Conservation (phyloP, 805 yeast species). For the Hanseniaspora nectarophila region DNA sequence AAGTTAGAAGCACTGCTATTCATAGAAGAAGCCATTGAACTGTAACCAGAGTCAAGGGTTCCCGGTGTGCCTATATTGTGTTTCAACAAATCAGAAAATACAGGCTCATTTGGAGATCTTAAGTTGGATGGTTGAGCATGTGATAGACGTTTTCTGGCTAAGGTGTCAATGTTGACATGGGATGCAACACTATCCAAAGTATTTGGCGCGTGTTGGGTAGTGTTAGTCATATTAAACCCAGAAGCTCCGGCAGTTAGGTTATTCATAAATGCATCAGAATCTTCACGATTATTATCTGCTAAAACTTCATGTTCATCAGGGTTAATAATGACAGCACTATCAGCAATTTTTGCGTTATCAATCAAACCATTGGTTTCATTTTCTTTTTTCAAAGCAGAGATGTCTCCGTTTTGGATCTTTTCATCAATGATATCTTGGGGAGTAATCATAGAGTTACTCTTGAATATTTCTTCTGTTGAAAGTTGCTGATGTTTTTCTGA, state of each 20-base stretch:
- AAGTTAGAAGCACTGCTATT: constrained; percentile 10
- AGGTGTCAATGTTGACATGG: constrained; percentile 41
- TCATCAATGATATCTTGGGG: constrained; percentile 9
- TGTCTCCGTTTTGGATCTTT: constrained; percentile 6
- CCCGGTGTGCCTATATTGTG: constrained; percentile 9
- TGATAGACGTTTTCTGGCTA: constrained; percentile 17
- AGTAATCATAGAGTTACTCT: constrained; percentile 4
- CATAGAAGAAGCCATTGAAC: constrained; percentile 14
- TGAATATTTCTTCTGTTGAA: constrained; percentile 4
- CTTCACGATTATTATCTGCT: neutral
- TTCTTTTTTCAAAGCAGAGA: neutral
- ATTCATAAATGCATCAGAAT: constrained; percentile 28
- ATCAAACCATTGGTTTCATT: neutral
- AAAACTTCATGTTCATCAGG: constrained; percentile 1
- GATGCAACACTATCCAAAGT: constrained; percentile 28
- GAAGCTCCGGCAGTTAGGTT: constrained; percentile 30
- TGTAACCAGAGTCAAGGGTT: constrained; percentile 13
- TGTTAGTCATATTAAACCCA: constrained; percentile 9
- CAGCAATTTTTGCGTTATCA: neutral
- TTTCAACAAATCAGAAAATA: constrained; percentile 9
- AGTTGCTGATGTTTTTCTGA: constrained; percentile 8
- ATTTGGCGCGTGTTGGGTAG: constrained; percentile 19
- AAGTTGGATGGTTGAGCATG: constrained; percentile 12
- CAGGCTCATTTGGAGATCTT: constrained; percentile 8
- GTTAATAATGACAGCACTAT: constrained; percentile 8